Base-by-base conservation (phyloP, 495 filamentous ascomycete species). In the Bombardia bombarda region DNA sequence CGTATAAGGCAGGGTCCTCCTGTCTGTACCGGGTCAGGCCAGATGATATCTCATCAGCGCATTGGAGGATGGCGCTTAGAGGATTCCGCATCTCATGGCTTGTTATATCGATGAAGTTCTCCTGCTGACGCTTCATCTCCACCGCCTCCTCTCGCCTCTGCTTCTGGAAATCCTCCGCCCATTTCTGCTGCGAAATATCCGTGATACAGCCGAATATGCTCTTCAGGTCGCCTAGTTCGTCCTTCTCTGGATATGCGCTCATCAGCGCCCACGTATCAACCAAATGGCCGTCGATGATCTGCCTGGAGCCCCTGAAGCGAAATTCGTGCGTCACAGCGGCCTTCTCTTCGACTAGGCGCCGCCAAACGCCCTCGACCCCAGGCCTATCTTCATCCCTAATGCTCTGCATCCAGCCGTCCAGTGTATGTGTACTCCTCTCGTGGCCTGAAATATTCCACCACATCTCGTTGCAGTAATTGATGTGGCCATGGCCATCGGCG, bases 21-120 rank as follows among this genome's bases (percentile, higher is more conserved):
- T 44, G 20, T 43, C 55, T 61, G 48, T 70, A 71, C 9, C 66
- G 66, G 32, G 56, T 59, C 14, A 87, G 51, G 10, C 70, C 65
- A 1, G 65, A 73, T 6, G 72, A 55, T 22, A 90, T 88, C 58
- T 89, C 84, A 51, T 92, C 86, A 4, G 82, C 79, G 55, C 84
- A 89, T 60, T 90, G 85, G 25, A 90, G 61, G 34, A 90, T 87
- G 7, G 86, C 86, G 33, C 78, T 83, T 7, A 92, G 68, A 1
- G 87, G 87, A 47, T 92, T 94, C 7, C 86, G 77, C 70, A 92
- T 86, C 53, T 94, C 87, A 52, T 94, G 87, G 47, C 82, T 87
- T 6, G 84, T 89, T 48, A 88, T 90, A 58, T 90, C 86, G 53
- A 92, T 90, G 59, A 90, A 93, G 46, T 87, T 88, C 54, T 90